A percentile compares a stretch with the other conserved stretches of the same genome.
phyloP scores from a whole-genome alignment of 2,329 filamentous ascomycete genomes.

The Didymella pomorum region DNA sequence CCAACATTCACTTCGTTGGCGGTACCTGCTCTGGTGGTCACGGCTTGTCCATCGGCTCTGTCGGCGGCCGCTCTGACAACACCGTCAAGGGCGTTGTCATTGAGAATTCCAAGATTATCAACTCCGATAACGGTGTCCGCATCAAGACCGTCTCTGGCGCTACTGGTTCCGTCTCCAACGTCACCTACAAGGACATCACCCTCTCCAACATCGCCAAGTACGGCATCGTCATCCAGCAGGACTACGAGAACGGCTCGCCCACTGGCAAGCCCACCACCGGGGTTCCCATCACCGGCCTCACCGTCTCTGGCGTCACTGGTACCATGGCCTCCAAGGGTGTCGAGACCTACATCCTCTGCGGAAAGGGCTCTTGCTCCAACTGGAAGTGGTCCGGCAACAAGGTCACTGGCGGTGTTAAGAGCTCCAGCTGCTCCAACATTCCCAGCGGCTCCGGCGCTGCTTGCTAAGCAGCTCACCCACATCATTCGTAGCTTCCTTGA shows the following conservation, averaged over 20 bases:
- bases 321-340: conserved; percentile 42
- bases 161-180: conserved; percentile 60
- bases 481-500: conserved; percentile 1
- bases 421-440: conserved; percentile 44
- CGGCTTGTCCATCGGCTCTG: conserved; percentile 66
- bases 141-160: conserved; percentile 65
- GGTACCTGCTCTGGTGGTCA: conserved; percentile 62
- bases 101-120: conserved; percentile 56
- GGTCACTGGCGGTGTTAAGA: conserved; percentile 50
- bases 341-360: conserved; percentile 64
- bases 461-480: conserved; percentile 33
- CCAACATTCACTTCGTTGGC: conserved; percentile 49
- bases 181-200: conserved; percentile 59
- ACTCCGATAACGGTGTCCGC: conserved; percentile 65
- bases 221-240: conserved; percentile 62
- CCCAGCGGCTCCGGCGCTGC: conserved; percentile 45
- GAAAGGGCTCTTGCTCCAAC: conserved; percentile 59
- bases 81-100: conserved; percentile 63
- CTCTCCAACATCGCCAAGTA: conserved; percentile 57
- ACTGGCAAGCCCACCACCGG: conserved; percentile 57
- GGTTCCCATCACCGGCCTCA: conserved; percentile 57
- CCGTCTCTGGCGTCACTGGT: conserved; percentile 54
- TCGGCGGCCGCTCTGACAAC: conserved; percentile 66
- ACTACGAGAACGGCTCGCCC: conserved; percentile 59
- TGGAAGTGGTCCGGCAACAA: conserved; percentile 63